phyloP scores from a whole-genome alignment of 148 eudicot species.

The Rhododendron molle region DNA sequence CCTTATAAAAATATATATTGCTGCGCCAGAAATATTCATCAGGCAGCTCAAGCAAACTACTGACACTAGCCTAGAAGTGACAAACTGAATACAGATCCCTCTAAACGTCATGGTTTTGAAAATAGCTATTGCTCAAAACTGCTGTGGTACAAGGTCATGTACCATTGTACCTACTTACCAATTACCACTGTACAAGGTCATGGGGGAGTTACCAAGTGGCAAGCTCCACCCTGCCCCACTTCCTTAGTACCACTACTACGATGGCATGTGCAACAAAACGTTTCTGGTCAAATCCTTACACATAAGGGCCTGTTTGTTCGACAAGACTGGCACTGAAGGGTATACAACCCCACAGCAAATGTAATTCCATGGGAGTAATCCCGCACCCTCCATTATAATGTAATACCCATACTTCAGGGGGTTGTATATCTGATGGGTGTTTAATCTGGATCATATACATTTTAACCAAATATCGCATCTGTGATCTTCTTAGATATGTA shows the following conservation, averaged over 20 bases:
- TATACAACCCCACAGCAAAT: background rate
- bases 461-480: background rate
- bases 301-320: background rate
- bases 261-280: background rate
- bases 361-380: background rate
- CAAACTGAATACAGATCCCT: background rate
- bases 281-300: background rate
- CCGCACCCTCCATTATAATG: background rate
- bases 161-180: background rate
- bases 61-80: background rate
- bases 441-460: background rate
- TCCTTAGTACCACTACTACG: background rate
- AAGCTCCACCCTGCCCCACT: background rate
- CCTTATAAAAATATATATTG: background rate
- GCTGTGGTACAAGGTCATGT: background rate
- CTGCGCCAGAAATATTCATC: background rate
- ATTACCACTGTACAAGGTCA: background rate
- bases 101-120: background rate
- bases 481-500: background rate
- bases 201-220: background rate
- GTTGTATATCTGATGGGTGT: background rate
- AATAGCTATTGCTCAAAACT: background rate
- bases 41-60: background rate
- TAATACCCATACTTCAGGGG: background rate
- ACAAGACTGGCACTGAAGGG: background rate